These are phyloP conservation scores for Naganishia sp. DNA, from an alignment of 1,284 basidiomycete genomes.

Conservation along the genomic window DNA sequence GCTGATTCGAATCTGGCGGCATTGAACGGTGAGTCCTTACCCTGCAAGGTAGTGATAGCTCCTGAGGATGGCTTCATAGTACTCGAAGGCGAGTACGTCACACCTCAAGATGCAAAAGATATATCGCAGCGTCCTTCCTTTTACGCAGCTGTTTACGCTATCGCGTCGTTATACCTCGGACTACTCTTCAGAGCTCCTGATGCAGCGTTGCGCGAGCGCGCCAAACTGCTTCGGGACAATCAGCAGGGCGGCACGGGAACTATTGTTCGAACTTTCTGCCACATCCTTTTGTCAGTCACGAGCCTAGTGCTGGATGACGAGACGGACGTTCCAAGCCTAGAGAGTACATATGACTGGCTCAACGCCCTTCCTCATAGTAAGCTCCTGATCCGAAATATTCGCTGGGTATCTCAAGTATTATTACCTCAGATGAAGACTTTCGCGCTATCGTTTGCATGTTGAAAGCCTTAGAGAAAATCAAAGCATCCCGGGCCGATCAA, in stretches of 20 bases:
- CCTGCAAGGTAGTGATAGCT: neutral
- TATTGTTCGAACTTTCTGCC: constrained; percentile 8
- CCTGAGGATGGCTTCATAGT: neutral
- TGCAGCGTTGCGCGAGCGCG: constrained; percentile 13
- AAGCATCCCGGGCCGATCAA: neutral
- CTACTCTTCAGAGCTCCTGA: constrained; percentile 21
- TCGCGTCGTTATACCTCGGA: constrained; percentile 20
- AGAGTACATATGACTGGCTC: constrained; percentile 5
- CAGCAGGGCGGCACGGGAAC: constrained; percentile 16
- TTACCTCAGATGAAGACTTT: constrained; percentile 16
- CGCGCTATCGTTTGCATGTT: constrained; percentile 12
- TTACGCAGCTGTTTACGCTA: constrained; percentile 17
- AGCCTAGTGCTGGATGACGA: constrained; percentile 10
- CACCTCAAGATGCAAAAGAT: constrained; percentile 15
- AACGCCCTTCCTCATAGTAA: constrained; percentile 20
- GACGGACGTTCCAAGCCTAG: constrained; percentile 12
- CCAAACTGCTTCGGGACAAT: neutral
- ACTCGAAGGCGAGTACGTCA: constrained; percentile 26
- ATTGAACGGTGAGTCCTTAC: neutral
- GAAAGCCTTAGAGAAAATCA: constrained; percentile 12
- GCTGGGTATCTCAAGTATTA: neutral
- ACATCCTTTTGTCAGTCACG: constrained; percentile 10
- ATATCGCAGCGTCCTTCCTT: constrained; percentile 14
- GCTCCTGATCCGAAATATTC: neutral
- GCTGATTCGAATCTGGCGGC: constrained; percentile 1